Percentiles rank a stretch among this genome's conserved stretches.
These are phyloP conservation scores for Bipolaris zeicola DNA, from an alignment of 2,329 filamentous ascomycete species.

Conservation along the genomic window DNA sequence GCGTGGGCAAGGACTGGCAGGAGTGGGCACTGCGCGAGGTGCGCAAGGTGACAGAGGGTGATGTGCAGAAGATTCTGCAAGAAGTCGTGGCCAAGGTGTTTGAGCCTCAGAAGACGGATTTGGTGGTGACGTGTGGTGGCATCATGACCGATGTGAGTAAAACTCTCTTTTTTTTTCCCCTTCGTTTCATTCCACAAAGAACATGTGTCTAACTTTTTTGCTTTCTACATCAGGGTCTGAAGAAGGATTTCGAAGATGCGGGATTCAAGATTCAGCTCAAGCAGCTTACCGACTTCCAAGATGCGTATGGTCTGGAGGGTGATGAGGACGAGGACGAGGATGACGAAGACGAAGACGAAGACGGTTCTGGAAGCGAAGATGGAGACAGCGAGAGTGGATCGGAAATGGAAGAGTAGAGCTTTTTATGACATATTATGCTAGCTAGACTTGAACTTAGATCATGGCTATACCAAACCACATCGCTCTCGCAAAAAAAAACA, in stretches of 20 bases:
- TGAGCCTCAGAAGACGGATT: slow-evolving; percentile 76
- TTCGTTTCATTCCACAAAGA: slow-evolving; percentile 1
- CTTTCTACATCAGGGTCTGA: slow-evolving; percentile 64
- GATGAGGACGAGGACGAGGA: slow-evolving; percentile 64
- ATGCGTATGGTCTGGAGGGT: slow-evolving; percentile 82
- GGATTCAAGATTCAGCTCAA: slow-evolving; percentile 81
- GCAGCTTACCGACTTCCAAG: slow-evolving; percentile 78
- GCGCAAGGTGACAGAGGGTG: slow-evolving; percentile 72
- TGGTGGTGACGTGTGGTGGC: slow-evolving; percentile 86
- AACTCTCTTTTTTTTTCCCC: not conserved
- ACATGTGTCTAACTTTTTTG: not conserved
- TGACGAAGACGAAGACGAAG: slow-evolving; percentile 49
- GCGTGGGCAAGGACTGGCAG: slow-evolving; percentile 77
- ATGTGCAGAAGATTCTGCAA: slow-evolving; percentile 75
- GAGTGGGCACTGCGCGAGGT: slow-evolving; percentile 78
- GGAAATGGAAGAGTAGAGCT: slow-evolving; percentile 33
- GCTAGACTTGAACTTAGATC: not conserved
- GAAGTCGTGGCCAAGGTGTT: slow-evolving; percentile 82
- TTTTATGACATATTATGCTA: not conserved
- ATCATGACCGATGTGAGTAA: slow-evolving; percentile 79
- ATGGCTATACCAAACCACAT: not conserved
- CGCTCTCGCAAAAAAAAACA: not conserved
- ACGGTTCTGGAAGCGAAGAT: slow-evolving; percentile 54
- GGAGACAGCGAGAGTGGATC: slow-evolving; percentile 31
- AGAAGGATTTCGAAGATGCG: slow-evolving; percentile 72